Base-by-base conservation (phyloP, 2,329 filamentous ascomycete species). In the Colletotrichum siamense region DNA sequence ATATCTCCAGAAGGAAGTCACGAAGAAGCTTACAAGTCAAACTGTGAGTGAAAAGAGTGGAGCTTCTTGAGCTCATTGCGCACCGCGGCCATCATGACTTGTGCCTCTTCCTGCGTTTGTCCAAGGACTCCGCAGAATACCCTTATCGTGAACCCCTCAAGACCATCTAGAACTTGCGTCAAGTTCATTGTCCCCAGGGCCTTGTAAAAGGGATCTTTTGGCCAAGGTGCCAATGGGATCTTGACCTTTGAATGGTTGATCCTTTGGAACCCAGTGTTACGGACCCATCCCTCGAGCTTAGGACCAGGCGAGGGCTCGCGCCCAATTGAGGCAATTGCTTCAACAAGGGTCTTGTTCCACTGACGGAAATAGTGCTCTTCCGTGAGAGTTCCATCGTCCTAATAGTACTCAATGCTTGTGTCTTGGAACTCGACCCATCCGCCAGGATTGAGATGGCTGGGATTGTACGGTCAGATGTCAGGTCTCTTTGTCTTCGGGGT, bases 241-340 rank as follows among this genome's bases (percentile, higher is more conserved):
- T n/a, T 30, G 9, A 30, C 16, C n/a, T 61, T 61, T 5, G 79
- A 77, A 69, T 85, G 81, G 1, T 79, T 81, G 15, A 86, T 75
- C 22, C 82, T 75, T 1, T 76, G 63, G 71, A 88, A 89, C 0
- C 87, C 87, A 3, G 81, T 80, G 6, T 83, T 81, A 6, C 75
- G 61, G 8, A 82, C 77, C 82, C 82, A 85, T 4, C 69, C 39
- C 10, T 77, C 73, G 34, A 81, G 81, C 12, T 76, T 69, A 1
- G 78, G 79, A 2, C 80, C 82, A 1, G 81, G 80, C 22, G 66
- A 75, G 2, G 80, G 78, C 6, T 81, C 79, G 16, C 81, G 80
- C 18, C 79, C 77, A 12, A 79, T 73, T 49, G 74, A 76, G 6
- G 65, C 52, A 1, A 77, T 73, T 12, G 79, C 77, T 0, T 77